These are phyloP conservation scores for Starmerella bombi DNA, from an alignment of 805 yeast genomes.

Conservation along the genomic window DNA sequence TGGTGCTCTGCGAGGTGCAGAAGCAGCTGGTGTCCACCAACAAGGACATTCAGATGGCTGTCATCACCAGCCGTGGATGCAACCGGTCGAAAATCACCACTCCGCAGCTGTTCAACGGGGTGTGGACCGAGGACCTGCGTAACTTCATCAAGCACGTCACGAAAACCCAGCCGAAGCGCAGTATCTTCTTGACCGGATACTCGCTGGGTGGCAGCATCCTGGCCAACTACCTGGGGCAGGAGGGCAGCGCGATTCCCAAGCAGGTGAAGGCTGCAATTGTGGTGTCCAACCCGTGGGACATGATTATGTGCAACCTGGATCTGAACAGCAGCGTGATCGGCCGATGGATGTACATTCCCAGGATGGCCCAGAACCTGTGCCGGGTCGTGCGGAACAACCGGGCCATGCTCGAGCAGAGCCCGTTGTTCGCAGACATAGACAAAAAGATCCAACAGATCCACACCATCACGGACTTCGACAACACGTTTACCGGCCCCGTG, in stretches of 20 bases:
- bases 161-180: slow-evolving; percentile 43
- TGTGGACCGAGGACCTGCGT: slow-evolving; percentile 58
- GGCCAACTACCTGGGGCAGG: slow-evolving; percentile 60
- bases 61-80: slow-evolving; percentile 66
- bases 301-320: slow-evolving; percentile 36
- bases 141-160: slow-evolving; percentile 41
- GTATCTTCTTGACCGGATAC: slow-evolving; percentile 58
- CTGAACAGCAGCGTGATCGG: slow-evolving; percentile 36
- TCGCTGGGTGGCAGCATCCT: slow-evolving; percentile 68
- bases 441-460: slow-evolving; percentile 17
- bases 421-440: slow-evolving; percentile 25
- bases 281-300: slow-evolving; percentile 65
- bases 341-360: slow-evolving; percentile 36
- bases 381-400: slow-evolving; percentile 34
- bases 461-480: slow-evolving; percentile 46
- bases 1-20: slow-evolving; percentile 33
- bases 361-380: slow-evolving; percentile 38
- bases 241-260: slow-evolving; percentile 27
- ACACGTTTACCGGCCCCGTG: slow-evolving; percentile 47
- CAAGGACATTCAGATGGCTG: slow-evolving; percentile 47
- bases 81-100: slow-evolving; percentile 54
- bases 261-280: slow-evolving; percentile 43
- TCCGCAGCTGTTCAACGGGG: slow-evolving; percentile 56
- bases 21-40: slow-evolving; percentile 3
- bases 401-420: slow-evolving; percentile 27